Evolutionary conservation across 352 stramenopile genomes (phyloP).

Genomic region (Plasmopara muralis): DNA sequence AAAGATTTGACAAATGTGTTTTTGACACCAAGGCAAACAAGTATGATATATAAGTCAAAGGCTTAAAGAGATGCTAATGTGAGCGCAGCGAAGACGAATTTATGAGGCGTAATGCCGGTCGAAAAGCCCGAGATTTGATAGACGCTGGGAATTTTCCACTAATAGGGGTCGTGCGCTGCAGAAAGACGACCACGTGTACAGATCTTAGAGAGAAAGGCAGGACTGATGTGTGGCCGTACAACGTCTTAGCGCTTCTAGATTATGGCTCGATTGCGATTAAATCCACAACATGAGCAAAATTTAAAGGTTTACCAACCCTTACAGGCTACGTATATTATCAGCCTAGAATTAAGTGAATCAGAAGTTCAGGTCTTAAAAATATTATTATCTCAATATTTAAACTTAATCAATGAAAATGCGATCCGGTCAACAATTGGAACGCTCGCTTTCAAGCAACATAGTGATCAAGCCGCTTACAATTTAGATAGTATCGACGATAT

Average conservation of each 20-base stretch:
- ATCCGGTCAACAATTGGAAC: slow-evolving; percentile 6
- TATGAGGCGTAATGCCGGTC: background rate
- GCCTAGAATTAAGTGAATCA: background rate
- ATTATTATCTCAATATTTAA: background rate
- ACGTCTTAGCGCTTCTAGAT: too few species aligned
- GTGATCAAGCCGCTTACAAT: slow-evolving; percentile 12
- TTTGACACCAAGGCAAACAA: too few species aligned
- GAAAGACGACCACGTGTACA: background rate
- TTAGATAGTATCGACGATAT: slow-evolving; percentile 10
- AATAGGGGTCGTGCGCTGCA: background rate
- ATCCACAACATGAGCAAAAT: background rate
- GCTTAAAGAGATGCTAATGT: slow-evolving; percentile 10
- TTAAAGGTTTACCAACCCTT: background rate
- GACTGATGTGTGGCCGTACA: too few species aligned
- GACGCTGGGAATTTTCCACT: background rate
- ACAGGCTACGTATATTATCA: background rate
- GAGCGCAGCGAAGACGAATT: slow-evolving; percentile 5
- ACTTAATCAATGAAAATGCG: background rate
- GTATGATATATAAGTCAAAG: background rate
- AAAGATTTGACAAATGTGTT: too few species aligned
- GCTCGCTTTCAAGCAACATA: slow-evolving; percentile 5
- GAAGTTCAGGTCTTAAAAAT: background rate
- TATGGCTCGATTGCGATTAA: too few species aligned
- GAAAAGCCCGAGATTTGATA: background rate
- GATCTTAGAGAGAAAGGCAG: too few species aligned